phyloP scores from a whole-genome alignment of 495 filamentous ascomycete species.

The Paragyromitra xinjiangensis region DNA sequence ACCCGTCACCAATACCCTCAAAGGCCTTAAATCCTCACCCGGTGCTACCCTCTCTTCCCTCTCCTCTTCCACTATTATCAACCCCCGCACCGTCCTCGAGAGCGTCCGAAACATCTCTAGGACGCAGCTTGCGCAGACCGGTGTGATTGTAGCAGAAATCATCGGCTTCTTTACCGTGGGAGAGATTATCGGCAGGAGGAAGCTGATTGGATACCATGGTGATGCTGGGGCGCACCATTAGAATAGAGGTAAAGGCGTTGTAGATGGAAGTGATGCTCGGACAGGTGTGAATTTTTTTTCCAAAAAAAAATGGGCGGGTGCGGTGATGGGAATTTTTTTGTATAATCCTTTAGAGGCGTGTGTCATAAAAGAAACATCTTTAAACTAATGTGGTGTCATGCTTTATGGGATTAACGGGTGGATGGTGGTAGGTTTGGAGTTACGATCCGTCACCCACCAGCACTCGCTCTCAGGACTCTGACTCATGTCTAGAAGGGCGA shows the following conservation, averaged over 20 bases:
- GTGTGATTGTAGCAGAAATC: constrained; percentile 83
- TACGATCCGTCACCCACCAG: constrained; percentile 1
- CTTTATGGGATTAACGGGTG: neutral
- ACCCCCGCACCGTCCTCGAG: constrained; percentile 61
- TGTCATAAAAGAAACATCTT: constrained; percentile 41
- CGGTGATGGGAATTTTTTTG: constrained; percentile 31
- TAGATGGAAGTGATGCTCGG: constrained; percentile 11
- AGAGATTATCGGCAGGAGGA: constrained; percentile 93
- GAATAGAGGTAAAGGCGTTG: constrained; percentile 11
- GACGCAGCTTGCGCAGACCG: constrained; percentile 72
- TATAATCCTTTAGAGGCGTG: constrained; percentile 54
- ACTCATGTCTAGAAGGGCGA: neutral
- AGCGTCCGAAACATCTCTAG: constrained; percentile 66
- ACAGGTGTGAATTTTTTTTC: constrained; percentile 23
- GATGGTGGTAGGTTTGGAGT: neutral
- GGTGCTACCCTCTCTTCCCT: constrained; percentile 65
- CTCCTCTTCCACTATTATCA: constrained; percentile 74
- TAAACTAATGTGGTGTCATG: constrained; percentile 16
- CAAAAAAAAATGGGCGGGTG: constrained; percentile 28
- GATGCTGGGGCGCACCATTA: constrained; percentile 71
- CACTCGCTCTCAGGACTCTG: constrained; percentile 1
- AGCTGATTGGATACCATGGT: constrained; percentile 91
- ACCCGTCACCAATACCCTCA: constrained; percentile 55
- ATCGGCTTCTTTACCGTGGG: constrained; percentile 97
- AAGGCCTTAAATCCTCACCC: constrained; percentile 58